phyloP scores from a whole-genome alignment of 441 rosid genomes.

The Manihot esculenta region DNA sequence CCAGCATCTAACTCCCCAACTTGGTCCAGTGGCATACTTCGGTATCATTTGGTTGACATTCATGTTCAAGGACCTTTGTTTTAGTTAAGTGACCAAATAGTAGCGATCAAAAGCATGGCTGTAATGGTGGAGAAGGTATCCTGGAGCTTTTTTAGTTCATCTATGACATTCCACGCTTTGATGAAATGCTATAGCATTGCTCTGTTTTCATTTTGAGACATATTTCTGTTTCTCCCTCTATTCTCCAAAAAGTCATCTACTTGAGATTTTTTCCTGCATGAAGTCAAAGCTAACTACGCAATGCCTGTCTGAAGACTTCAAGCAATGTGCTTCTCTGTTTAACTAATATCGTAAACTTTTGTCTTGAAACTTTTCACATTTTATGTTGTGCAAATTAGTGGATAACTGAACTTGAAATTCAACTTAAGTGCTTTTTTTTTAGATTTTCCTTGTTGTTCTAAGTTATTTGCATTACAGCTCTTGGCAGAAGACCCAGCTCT shows the following conservation, averaged over 20 bases:
- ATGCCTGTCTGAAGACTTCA: not conserved
- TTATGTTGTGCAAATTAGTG: not conserved
- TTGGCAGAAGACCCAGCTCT: constrained; percentile 74
- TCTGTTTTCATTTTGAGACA: too few relatives aligned
- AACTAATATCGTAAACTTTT: too few relatives aligned
- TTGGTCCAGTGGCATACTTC: not conserved
- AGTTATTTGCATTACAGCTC: constrained; percentile 46
- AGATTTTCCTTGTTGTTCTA: not conserved
- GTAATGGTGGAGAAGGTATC: constrained; percentile 1
- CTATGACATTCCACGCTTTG: not conserved
- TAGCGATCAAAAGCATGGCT: not conserved
- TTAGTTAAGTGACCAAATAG: too few relatives aligned
- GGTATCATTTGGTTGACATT: not conserved
- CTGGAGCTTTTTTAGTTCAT: not conserved
- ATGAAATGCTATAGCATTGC: not conserved
- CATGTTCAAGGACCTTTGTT: not conserved
- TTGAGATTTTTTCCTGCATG: not conserved
- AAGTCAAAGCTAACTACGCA: not conserved
- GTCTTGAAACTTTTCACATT: not conserved
- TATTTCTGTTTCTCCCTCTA: too few relatives aligned
- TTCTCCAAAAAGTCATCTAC: too few relatives aligned
- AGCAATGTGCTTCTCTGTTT: too few relatives aligned
- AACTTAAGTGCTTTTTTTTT: not conserved
- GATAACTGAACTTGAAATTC: not conserved
- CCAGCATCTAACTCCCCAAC: not conserved